Evolutionary conservation across 2,329 filamentous ascomycete species (phyloP).

Genomic region (Pestalotiopsis sp.): DNA sequence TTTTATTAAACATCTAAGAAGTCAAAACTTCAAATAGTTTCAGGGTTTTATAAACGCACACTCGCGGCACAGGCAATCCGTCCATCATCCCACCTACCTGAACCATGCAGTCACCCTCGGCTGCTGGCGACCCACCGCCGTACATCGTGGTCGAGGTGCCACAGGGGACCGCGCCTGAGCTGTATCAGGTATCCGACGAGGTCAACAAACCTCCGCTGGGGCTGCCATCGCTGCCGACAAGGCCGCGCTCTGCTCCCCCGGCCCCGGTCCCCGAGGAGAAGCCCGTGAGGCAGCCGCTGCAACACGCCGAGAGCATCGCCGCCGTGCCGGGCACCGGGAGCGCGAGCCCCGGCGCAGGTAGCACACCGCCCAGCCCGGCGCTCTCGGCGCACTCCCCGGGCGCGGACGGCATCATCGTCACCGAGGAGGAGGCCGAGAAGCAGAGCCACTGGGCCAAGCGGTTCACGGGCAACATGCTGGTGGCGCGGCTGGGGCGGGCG

Average conservation of each 20-base stretch:
- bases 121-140: constrained; percentile 1
- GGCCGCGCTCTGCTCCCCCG: constrained; percentile 1
- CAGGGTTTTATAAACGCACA: not conserved
- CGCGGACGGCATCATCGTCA: not conserved
- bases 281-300: not conserved
- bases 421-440: constrained; percentile 16
- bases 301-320: not conserved
- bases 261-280: not conserved
- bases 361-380: not conserved
- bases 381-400: not conserved
- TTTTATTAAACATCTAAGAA: not conserved
- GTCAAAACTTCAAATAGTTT: not conserved
- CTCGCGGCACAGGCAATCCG: not conserved
- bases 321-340: not conserved
- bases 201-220: not conserved
- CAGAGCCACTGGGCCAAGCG: constrained; percentile 17
- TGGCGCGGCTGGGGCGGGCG: constrained; percentile 20
- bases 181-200: not conserved
- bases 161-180: not conserved
- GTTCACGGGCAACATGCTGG: constrained; percentile 24
- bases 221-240: not conserved
- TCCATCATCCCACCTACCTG: not conserved
- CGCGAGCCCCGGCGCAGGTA: not conserved
- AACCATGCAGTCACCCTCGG: not conserved
- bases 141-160: constrained; percentile 10